Percentiles rank a stretch among this genome's conserved stretches.
These are phyloP conservation scores for Annulohypoxylon bovei DNA, from an alignment of 495 filamentous ascomycete genomes.

Conservation along the genomic window DNA sequence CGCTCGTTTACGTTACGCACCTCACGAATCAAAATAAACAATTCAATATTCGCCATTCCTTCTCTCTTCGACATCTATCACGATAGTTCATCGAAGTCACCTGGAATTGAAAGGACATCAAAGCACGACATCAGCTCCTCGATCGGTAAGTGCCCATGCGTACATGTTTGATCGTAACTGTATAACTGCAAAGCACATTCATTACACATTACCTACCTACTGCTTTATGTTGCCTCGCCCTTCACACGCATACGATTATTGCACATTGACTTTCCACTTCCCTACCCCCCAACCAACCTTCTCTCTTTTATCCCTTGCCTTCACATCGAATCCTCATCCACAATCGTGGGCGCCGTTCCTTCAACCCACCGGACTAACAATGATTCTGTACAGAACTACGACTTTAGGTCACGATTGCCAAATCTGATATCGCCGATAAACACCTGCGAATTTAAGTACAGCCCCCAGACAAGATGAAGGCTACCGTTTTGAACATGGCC, in stretches of 20 bases:
- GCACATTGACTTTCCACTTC: constrained; percentile 21
- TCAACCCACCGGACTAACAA: constrained; percentile 20
- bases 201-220: background rate
- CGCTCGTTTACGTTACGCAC: constrained; percentile 35
- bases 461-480: constrained; percentile 56
- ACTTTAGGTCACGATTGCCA: constrained; percentile 25
- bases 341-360: constrained; percentile 3
- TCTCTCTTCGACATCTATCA: constrained; percentile 15
- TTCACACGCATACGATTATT: constrained; percentile 21
- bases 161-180: background rate
- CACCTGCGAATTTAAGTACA: constrained; percentile 6
- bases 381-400: constrained; percentile 34
- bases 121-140: background rate
- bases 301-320: background rate
- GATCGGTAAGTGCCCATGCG: constrained; percentile 30
- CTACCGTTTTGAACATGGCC: constrained; percentile 52
- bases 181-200: constrained; percentile 9
- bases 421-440: constrained; percentile 35
- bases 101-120: constrained; percentile 16
- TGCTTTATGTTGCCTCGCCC: constrained; percentile 23
- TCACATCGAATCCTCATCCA: background rate
- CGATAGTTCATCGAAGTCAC: constrained; percentile 15
- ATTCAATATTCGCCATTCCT: constrained; percentile 32
- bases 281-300: background rate
- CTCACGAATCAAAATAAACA: constrained; percentile 32